Evolutionary conservation across 768 basidiomycete species (phyloP), one percentile per base, ranked within the genome.

Genomic region (Saitozyma sp.): DNA sequence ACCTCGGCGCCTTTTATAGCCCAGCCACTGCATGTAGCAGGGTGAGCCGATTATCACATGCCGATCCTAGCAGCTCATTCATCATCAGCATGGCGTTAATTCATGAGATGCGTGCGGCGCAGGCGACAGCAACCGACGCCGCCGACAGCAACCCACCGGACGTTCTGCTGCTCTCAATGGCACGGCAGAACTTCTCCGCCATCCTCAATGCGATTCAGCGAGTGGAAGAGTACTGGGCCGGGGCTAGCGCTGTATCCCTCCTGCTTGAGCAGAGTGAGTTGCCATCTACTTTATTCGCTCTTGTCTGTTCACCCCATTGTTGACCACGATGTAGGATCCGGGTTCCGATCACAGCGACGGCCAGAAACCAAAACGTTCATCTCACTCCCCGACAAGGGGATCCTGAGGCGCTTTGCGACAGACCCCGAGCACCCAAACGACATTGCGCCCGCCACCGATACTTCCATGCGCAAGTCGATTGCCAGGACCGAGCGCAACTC

Each of bases 321-420:
- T n/a, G n/a, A 52, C 69, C 65, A 52, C 68, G 73, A 70, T n/a
- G 37, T 53, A 71, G 70, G 70, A 9, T 71, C 71, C 19, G 68
- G 68, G 8, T 58, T 64, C 63, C 40, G 65, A 50, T 37, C 54
- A 53, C 39, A 42, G 50, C 53, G 42, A n/a, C 58, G 50, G 10
- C 41, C 46, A 2, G 51, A 39, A 9, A 65, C 66, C 40, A 66
- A 67, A 50, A 78, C 75, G 3, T 75, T 78, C 58, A 73, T 78
- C 17, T 74, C 71, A 1, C 61, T 76, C 9, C 77, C 77, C 11
- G 77, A 78, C 58, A 71, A 57, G 8, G 77, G 77, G 17, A 54
- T 78, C 16, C 57, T 78, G 10, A 65, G 62, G 53, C 68, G 77
- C 2, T 78, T 78, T 54, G 71, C 43, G 13, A 55, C 61, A 63